phyloP scores from a whole-genome alignment of 2,329 filamentous ascomycete species.

The Fusarium penzigii region DNA sequence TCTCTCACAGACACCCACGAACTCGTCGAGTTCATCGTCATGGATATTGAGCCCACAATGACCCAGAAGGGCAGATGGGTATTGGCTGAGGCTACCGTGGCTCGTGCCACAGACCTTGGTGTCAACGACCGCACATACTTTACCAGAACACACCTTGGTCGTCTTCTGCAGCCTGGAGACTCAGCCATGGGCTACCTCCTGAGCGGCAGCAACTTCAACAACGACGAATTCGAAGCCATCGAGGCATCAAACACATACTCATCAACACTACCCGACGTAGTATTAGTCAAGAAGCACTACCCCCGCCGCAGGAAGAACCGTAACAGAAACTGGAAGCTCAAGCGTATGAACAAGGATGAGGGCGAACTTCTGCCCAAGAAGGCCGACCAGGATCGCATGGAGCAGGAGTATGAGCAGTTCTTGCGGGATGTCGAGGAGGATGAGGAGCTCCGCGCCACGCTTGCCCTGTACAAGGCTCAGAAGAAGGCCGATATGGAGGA shows the following conservation, averaged over 20 bases:
- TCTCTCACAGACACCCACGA: constrained; percentile 82
- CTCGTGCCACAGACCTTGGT: constrained; percentile 82
- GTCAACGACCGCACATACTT: constrained; percentile 86
- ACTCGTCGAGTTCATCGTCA: constrained; percentile 87
- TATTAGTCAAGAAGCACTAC: constrained; percentile 97
- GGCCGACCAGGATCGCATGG: constrained; percentile 82
- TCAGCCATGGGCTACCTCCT: constrained; percentile 94
- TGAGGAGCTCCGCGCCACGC: constrained; percentile 77
- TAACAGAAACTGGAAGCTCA: constrained; percentile 88
- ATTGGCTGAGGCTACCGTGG: constrained; percentile 85
- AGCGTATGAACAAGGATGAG: constrained; percentile 89
- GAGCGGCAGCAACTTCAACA: constrained; percentile 90
- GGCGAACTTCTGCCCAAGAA: constrained; percentile 84
- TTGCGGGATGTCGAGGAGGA: constrained; percentile 96
- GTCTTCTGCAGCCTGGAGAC: constrained; percentile 83
- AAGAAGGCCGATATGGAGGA: constrained; percentile 57
- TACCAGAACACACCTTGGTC: constrained; percentile 85
- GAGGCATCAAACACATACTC: constrained; percentile 76
- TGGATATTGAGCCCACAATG: constrained; percentile 86
- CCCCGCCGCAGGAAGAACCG: constrained; percentile 78
- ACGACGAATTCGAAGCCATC: constrained; percentile 77
- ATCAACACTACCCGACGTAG: constrained; percentile 82
- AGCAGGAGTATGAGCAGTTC: constrained; percentile 96
- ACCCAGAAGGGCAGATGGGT: constrained; percentile 77
- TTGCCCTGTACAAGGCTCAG: constrained; percentile 81